Percentiles rank a stretch among this genome's conserved stretches.
These are phyloP conservation scores for Penicillium soppii DNA, from an alignment of 495 filamentous ascomycete species.

Conservation along the genomic window DNA sequence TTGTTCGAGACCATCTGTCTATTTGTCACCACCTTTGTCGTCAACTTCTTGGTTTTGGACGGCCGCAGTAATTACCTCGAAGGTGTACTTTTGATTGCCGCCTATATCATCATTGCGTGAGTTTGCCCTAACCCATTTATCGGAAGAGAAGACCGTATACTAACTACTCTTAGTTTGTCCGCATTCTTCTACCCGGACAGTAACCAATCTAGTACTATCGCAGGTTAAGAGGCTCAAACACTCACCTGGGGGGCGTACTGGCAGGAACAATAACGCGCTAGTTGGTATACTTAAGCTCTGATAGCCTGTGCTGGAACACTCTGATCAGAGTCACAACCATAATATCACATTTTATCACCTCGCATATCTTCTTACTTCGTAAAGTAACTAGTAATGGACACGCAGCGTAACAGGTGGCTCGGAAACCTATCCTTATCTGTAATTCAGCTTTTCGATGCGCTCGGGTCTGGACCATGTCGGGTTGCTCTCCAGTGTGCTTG, in stretches of 20 bases:
- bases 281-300: not conserved
- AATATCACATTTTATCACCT: not conserved
- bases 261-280: too few species aligned
- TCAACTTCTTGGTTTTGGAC: conserved; percentile 88
- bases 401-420: too few species aligned
- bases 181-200: conserved; percentile 39
- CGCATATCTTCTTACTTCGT: too few species aligned
- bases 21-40: conserved; percentile 82
- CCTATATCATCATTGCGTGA: conserved; percentile 62
- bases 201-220: conserved; percentile 25
- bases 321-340: not conserved
- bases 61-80: conserved; percentile 88
- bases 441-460: too few species aligned
- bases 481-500: too few species aligned
- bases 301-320: too few species aligned
- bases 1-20: conserved; percentile 86
- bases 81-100: conserved; percentile 75
- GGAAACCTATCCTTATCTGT: too few species aligned
- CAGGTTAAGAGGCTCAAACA: conserved; percentile 10
- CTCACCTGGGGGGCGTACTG: not conserved
- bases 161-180: conserved; percentile 25
- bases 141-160: not conserved
- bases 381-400: too few species aligned
- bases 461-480: too few species aligned
- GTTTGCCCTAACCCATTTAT: conserved; percentile 6